Evolutionary conservation across 2,329 filamentous ascomycete species (phyloP).

Genomic region (Periconia sp.): DNA sequence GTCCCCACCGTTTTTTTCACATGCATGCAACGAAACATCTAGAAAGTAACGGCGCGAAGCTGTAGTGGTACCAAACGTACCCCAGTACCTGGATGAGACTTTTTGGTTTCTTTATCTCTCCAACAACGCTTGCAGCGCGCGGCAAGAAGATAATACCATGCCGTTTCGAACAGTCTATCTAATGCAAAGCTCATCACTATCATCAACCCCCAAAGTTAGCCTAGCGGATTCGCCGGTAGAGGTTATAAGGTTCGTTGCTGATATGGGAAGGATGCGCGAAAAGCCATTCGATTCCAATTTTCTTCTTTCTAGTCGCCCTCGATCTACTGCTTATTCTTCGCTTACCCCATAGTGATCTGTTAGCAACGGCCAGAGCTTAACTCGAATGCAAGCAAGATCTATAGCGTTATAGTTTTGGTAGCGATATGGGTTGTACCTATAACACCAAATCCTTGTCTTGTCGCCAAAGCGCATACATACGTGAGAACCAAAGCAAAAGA

Average conservation of each 20-base stretch:
- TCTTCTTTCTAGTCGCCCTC: too few relatives aligned
- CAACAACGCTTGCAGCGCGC: not conserved
- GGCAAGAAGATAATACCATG: too few relatives aligned
- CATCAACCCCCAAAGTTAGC: too few relatives aligned
- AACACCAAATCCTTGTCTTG: too few relatives aligned
- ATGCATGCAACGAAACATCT: not conserved
- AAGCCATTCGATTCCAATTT: too few relatives aligned
- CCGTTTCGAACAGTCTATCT: too few relatives aligned
- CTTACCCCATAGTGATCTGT: not conserved
- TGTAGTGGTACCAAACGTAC: not conserved
- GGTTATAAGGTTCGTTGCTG: too few relatives aligned
- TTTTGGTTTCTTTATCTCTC: not conserved
- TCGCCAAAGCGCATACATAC: not conserved
- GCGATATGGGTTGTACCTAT: not conserved
- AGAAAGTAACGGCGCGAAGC: not conserved
- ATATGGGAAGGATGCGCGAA: too few relatives aligned
- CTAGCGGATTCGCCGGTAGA: too few relatives aligned
- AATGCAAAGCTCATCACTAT: too few relatives aligned
- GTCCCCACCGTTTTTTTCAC: not conserved
- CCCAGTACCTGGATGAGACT: not conserved
- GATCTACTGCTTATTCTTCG: too few relatives aligned
- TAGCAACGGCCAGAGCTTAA: not conserved
- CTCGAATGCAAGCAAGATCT: not conserved
- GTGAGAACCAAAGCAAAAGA: not conserved
- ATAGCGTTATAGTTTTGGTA: not conserved